A percentile compares a stretch with the other conserved stretches of the same genome.
Conservation (phyloP, 306 rosid species). For the Nissolia schottii region DNA sequence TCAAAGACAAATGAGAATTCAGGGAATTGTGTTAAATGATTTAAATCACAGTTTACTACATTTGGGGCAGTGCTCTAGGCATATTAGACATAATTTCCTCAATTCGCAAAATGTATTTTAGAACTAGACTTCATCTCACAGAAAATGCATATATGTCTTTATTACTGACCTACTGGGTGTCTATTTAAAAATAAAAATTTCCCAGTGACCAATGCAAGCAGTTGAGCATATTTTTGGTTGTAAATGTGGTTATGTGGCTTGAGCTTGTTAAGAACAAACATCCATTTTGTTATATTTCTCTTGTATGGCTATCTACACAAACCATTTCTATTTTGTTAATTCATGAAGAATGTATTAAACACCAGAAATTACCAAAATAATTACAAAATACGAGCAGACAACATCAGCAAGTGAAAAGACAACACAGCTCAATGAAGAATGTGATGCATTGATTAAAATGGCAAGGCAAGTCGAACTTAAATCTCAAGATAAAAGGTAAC, state of each 20-base stretch:
- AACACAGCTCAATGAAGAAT: not conserved
- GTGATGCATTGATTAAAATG: not conserved
- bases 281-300: not conserved
- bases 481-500: not conserved
- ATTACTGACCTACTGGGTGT: not conserved
- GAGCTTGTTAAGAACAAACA: not conserved
- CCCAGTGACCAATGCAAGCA: not conserved
- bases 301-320: not conserved
- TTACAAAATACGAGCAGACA: not conserved
- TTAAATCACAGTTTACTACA: not conserved
- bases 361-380: not conserved
- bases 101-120: not conserved
- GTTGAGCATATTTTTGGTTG: not conserved
- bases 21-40: not conserved
- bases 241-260: not conserved
- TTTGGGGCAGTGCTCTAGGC: not conserved
- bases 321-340: not conserved
- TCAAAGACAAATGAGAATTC: conserved; percentile 11
- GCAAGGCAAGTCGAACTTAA: not conserved
- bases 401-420: not conserved
- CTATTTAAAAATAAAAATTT: not conserved
- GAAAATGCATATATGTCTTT: not conserved
- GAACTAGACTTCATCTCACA: not conserved
- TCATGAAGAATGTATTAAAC: conserved; percentile 3
- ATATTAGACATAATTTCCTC: not conserved